Conservation (phyloP, 164 flowering plant species). For the Kingdonia uniflora region DNA sequence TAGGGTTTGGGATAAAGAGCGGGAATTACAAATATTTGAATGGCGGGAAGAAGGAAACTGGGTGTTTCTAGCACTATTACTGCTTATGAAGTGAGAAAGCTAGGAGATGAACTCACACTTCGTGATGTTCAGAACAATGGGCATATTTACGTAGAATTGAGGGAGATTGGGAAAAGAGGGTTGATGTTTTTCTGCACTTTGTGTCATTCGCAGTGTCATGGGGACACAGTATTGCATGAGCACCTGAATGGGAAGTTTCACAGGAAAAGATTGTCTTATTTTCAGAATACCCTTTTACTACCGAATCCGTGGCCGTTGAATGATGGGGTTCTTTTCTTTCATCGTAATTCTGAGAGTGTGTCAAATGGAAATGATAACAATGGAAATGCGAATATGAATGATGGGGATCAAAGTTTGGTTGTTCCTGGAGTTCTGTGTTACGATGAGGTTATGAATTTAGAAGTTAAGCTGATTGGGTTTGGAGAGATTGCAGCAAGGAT, state of each 20-base stretch:
- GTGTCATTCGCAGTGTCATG: conserved; percentile 71
- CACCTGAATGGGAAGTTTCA: conserved; percentile 75
- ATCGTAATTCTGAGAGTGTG: conserved; percentile 18
- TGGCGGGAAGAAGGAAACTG: conserved; percentile 35
- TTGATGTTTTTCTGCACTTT: conserved; percentile 68
- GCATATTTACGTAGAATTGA: conserved; percentile 66
- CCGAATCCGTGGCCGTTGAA: conserved; percentile 88
- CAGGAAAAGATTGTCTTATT: conserved; percentile 38
- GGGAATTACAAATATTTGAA: conserved; percentile 9
- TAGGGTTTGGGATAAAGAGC: not conserved
- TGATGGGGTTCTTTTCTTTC: conserved; percentile 84
- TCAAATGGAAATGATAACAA: not conserved
- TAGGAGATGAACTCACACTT: conserved; percentile 41
- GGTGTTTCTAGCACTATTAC: conserved; percentile 31
- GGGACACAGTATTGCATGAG: conserved; percentile 47
- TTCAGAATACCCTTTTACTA: conserved; percentile 54
- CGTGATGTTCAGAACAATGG: conserved; percentile 53
- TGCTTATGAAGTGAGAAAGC: conserved; percentile 43
- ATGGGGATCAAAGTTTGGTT: conserved; percentile 18
- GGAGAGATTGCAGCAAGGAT: conserved; percentile 60
- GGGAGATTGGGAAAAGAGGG: conserved; percentile 59
- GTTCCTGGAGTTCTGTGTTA: conserved; percentile 53
- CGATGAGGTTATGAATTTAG: conserved; percentile 39
- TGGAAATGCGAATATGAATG: conserved; percentile 1
- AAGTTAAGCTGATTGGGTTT: conserved; percentile 39